phyloP scores from a whole-genome alignment of 495 filamentous ascomycete species.

The Penicillium ochrochloron region DNA sequence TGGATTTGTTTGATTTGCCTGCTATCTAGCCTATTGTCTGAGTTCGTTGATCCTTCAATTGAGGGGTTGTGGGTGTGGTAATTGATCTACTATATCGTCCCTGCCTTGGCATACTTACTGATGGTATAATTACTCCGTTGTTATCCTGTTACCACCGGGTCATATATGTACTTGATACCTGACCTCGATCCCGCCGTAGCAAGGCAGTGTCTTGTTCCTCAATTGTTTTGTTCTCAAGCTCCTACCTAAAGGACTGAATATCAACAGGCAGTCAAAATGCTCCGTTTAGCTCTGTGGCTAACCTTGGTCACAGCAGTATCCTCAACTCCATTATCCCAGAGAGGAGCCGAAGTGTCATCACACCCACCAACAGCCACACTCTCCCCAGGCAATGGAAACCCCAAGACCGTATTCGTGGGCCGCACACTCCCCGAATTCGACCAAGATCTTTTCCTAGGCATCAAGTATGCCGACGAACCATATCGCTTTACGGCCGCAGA shows the following conservation, averaged over 20 bases:
- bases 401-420: constrained; percentile 34
- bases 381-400: not conserved
- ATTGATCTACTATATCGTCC: not conserved
- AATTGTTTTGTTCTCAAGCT: not conserved
- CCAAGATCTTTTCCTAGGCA: constrained; percentile 42
- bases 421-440: constrained; percentile 37
- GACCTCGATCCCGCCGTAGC: not conserved
- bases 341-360: not conserved
- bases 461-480: constrained; percentile 42
- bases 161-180: not conserved
- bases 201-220: not conserved
- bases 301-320: constrained; percentile 5
- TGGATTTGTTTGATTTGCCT: not conserved
- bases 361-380: constrained; percentile 25
- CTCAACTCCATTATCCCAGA: constrained; percentile 8
- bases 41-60: not conserved
- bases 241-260: not conserved
- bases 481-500: constrained; percentile 35
- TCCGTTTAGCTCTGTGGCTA: constrained; percentile 10
- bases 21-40: not conserved
- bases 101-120: not conserved
- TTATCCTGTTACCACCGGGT: not conserved
- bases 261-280: not conserved
- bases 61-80: not conserved
- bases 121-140: not conserved